Base-by-base conservation (phyloP, 2,329 filamentous ascomycete genomes). In the Exophiala mesophila region DNA sequence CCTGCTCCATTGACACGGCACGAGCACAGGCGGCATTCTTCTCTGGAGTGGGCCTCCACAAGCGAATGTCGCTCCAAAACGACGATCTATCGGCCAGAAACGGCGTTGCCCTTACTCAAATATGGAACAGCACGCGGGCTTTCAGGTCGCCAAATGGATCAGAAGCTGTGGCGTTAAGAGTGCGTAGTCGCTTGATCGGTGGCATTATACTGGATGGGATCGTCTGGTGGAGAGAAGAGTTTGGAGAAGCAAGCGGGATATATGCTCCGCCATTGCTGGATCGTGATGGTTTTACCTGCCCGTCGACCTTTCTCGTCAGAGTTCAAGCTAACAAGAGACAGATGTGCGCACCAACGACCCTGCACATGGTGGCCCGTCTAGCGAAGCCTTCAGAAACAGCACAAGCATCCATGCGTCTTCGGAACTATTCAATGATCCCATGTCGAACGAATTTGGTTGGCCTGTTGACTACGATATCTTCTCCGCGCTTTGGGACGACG, bases 161-260 rank as follows among this genome's bases (percentile, higher is more conserved):
- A 2, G 60, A 63, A 35, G 59, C 58, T 13, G 54, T 58, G 0
- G 49, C 55, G 1, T 53, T 68, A n/a, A 55, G 65, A 4, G 64
- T 69, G 20, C 59, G 66, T 9, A 64, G 63, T 41, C 63, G 66
- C 8, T 49, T 69, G 9, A 57, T 57, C 0, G 53, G 65, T 5
- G 63, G 64, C 41, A 56, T 59, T 6, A 54, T 67, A 4, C 49
- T 68, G 13, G 66, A 69, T 49, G 50, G 59, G 8, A 56, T 67
- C 16, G 66, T 64, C 57, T 68, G 66, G 66, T 69, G 64, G 64
- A 59, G 65, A 5, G 66, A 68, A 34, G 66, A 68, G 39, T 64
- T 60, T 39, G 64, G 47, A 15, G 39, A 39, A 1, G 39, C 40
- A 9, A 45, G 44, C 39, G 49, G 49, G 3, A 31, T 52, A 13